Base-by-base conservation (phyloP, 2,329 filamentous ascomycete species). In the Onygena corvina region DNA sequence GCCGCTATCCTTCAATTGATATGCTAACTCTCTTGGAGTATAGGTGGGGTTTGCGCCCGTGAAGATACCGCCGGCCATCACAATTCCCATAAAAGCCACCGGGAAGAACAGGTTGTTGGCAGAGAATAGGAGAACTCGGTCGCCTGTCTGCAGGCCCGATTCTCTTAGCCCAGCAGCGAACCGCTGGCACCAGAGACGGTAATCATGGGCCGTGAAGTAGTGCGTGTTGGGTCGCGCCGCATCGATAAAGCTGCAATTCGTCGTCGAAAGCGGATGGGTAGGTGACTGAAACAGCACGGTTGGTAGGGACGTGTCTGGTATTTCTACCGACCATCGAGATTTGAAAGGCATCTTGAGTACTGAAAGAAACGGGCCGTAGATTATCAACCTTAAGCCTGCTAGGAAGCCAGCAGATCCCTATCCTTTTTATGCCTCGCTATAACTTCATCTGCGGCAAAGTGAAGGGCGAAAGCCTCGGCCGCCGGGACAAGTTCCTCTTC, bases 1-100 rank as follows among this genome's bases (percentile, higher is more conserved):
- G 0, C 76, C 80, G 50, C 80, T 82, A 62, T 90, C 83, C 45
- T 76, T 72, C 30, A 92, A 70, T 64, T 92, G 86, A 62, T 85
- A 83, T 4, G 80, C 82, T 40, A 93, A 65, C 64, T 92, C 86
- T 16, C 83, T 71, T 0, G 77, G 69, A 0, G 85, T 80, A 56
- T 80, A 87, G 3, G 72, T 73, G 0, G 83, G 83, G 53, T 86
- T 87, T 1, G 83, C 83, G 21, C 84, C 85, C 0, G 81, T 84
- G 67, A 90, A 90, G 48, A 90, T 70, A 1, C 83, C 84, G 3
- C 84, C 84, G 0, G 85, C 83, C 78, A 87, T 87, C 46, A 87
- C 71, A 16, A 84, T 72, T 12, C 85, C 85, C 64, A 87, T 72
- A 48, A 89, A 77, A 1, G 85, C 70, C 0, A 77, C 71, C 0